phyloP scores from a whole-genome alignment of 2,329 filamentous ascomycete species.

The Intubia oerlemansii region DNA sequence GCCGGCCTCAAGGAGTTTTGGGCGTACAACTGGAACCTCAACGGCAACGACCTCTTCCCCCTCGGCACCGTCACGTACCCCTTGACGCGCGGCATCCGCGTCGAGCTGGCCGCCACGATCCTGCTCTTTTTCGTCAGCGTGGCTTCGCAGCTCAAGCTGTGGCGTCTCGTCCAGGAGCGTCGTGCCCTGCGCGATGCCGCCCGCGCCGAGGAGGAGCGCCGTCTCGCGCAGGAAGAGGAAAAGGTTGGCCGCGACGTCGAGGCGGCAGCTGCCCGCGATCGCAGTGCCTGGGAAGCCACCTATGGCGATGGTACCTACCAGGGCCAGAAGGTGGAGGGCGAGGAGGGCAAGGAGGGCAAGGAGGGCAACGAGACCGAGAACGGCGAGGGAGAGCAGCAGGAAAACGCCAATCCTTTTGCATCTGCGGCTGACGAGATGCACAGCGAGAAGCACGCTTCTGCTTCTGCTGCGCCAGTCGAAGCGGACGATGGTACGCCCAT shows the following conservation, averaged over 20 bases:
- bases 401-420: no score
- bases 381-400: slow-evolving; percentile 25
- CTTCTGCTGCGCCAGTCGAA: no score
- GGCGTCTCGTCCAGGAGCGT: slow-evolving; percentile 54
- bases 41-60: slow-evolving; percentile 62
- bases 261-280: slow-evolving; percentile 36
- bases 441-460: slow-evolving; percentile 13
- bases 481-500: no score
- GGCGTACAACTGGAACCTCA: slow-evolving; percentile 77
- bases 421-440: no score
- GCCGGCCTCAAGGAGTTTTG: slow-evolving; percentile 94
- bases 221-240: slow-evolving; percentile 43
- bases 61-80: slow-evolving; percentile 59
- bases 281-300: slow-evolving; percentile 51
- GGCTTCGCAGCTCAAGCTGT: slow-evolving; percentile 68
- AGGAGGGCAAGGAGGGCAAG: slow-evolving; percentile 18
- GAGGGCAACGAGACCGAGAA: slow-evolving; percentile 29
- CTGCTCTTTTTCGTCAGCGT: slow-evolving; percentile 56
- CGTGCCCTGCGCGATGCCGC: slow-evolving; percentile 30
- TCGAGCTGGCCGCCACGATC: slow-evolving; percentile 61
- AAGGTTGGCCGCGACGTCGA: slow-evolving; percentile 47
- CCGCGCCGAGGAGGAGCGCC: slow-evolving; percentile 25
- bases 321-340: slow-evolving; percentile 10
- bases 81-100: slow-evolving; percentile 64
- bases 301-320: slow-evolving; percentile 38